Base-by-base conservation (phyloP, 257 asterid species). In the Przewalskia tangutica region DNA sequence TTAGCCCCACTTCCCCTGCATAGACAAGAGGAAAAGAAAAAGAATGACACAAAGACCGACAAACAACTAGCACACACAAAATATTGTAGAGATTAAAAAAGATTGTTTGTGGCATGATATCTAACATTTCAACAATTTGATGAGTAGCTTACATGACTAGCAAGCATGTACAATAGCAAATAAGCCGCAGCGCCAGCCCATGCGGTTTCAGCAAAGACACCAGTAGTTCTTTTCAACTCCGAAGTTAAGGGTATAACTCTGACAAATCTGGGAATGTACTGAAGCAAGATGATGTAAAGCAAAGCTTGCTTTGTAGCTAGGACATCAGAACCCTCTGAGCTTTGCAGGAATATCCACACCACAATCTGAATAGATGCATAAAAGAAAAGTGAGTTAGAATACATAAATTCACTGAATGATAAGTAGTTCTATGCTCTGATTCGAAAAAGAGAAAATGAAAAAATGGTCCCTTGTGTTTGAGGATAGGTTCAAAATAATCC, bases 111-210 rank as follows among this genome's bases (percentile, higher is more conserved):
- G 23, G 42, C 59, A 55, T 77, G 70, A 84, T 34, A 38, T 55
- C 66, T 36, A 77, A 18, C 60, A 66, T 38, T 36, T 66, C 76
- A 66, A 58, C 50, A 76, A 81, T 81, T 78, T 17, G 68, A 86
- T 82, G 50, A 84, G 59, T 82, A 56, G 81, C 97, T 89, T 91
- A 96, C 99, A 88, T 96, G 99, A 90, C 99, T 96, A 83, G 99
- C 99, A 44, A 96, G 99, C 99, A 96, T 96, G 93, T 93, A 96
- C 71, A 96, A 86, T 73, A 96, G 87, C 92, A 96, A 87, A 85
- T 96, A 96, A 82, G 92, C 89, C 59, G 91, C 99, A 44, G 99
- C 99, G 86, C 99, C 99, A 86, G 97, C 99, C 98, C 98, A 96
- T 18, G 99, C 99, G 80, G 98, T 93, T 89, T 96, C 98, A 84